Evolutionary conservation across 106 monocot species (phyloP), one percentile per base, ranked within the genome.

Genomic region (Phalaenopsis aphrodite): DNA sequence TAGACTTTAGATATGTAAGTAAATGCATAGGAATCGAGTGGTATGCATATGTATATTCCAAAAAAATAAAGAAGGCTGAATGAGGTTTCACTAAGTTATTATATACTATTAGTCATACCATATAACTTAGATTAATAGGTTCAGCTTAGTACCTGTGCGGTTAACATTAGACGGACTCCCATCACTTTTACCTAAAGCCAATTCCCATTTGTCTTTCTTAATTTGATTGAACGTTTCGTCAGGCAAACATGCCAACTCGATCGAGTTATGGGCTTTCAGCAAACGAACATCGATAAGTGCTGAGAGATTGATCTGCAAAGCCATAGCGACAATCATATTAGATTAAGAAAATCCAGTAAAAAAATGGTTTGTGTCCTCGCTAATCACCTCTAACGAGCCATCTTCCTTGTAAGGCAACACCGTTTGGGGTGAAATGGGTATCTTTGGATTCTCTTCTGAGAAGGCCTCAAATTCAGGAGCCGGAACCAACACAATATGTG

Each of bases 221-320:
- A 9, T 5, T 18, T 19, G 74, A 74, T 74, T n/a, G 15, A 19
- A 36, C 7, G 17, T 17, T n/a, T 14, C 74, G 42, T 45, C 43
- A 3, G 42, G 41, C n/a, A 74, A 43, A 74, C 74, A 74, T 19
- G 74, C 74, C 2, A 74, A 43, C 43, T 74, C 74, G 19, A 6
- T 74, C 2, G 43, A 74, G 43, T 74, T 38, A 74, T 43, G 43
- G 12, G 74, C 41, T 43, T 74, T 74, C 74, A 74, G 43, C 43
- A 74, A 74, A 43, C 74, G 74, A 43, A 74, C 42, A 74, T 74
- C 74, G 37, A 74, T 42, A 45, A 74, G 74, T n/a, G 15, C n/a
- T 43, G 74, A 43, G 17, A 74, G 8, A 18, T 42, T 19, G 41
- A 74, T 74, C 74, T 74, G 74, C 74, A 74, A 19, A 43, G 41